Percentiles rank a stretch among this genome's conserved stretches.
Evolutionary conservation across 179 eudicot species (phyloP).

Genomic region (Drosera spatulata): DNA sequence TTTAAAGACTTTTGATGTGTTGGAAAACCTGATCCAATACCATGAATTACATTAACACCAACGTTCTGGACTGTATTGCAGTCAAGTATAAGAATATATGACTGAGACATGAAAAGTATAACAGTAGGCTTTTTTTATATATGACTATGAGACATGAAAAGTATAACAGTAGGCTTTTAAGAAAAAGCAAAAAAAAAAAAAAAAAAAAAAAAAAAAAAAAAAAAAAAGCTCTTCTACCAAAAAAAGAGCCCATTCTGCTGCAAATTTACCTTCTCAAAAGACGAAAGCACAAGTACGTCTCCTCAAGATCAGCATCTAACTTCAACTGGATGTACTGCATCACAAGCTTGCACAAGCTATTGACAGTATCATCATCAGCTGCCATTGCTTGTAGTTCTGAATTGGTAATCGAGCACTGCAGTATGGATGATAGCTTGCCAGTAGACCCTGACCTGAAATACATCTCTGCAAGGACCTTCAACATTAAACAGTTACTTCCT

Average conservation of each 20-base stretch:
- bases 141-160: no score
- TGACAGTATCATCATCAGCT: constrained; percentile 35
- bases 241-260: not conserved
- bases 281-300: constrained; percentile 62
- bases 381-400: constrained; percentile 14
- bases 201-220: not conserved
- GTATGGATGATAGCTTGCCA: constrained; percentile 46
- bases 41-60: not conserved
- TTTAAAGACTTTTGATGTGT: constrained; percentile 44
- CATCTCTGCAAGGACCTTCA: constrained; percentile 42
- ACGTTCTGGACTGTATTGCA: not conserved
- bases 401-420: constrained; percentile 49
- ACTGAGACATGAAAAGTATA: not conserved
- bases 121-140: no score
- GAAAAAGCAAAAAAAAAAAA: no score
- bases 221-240: not conserved
- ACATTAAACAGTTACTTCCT: constrained; percentile 35
- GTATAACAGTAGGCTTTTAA: no score
- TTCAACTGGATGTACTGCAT: constrained; percentile 64
- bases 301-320: constrained; percentile 74
- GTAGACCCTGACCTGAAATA: constrained; percentile 39
- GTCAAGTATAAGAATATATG: not conserved
- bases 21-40: constrained; percentile 41
- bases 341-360: constrained; percentile 62
- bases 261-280: constrained; percentile 59